Conservation (phyloP, 495 filamentous ascomycete species). For the Trichoderma virens region DNA sequence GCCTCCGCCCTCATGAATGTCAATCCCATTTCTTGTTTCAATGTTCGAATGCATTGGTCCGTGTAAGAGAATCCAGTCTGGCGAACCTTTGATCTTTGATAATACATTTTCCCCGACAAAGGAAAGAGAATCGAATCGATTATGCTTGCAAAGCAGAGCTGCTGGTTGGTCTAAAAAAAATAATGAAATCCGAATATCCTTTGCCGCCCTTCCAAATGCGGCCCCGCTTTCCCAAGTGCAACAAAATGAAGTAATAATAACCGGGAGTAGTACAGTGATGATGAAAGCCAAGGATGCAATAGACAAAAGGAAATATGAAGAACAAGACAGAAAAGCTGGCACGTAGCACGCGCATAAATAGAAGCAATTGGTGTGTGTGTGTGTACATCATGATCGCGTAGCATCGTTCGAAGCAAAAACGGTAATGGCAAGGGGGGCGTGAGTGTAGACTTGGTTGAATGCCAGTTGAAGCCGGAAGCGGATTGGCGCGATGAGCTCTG, state of each 20-base stretch:
- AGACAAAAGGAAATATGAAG: background rate
- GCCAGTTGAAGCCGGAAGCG: background rate
- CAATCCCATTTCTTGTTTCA: too few relatives aligned
- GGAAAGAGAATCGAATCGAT: background rate
- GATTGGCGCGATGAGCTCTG: background rate
- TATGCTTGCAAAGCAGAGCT: background rate
- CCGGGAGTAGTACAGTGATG: background rate
- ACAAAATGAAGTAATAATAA: background rate
- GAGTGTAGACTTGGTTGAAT: background rate
- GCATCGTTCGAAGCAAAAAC: background rate
- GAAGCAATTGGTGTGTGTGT: background rate
- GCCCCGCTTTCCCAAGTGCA: background rate
- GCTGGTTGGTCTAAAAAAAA: background rate
- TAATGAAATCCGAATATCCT: background rate
- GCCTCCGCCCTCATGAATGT: too few relatives aligned
- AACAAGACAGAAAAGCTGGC: background rate
- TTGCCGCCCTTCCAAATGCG: background rate
- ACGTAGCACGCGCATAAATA: background rate
- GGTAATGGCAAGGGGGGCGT: background rate
- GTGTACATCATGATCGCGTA: conserved; percentile 1
- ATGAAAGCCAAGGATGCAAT: background rate
- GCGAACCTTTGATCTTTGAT: background rate
- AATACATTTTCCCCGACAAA: background rate
- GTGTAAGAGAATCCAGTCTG: background rate
- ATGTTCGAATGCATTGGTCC: background rate